Conservation (phyloP, 2,329 filamentous ascomycete species). For the Periconia digitata region DNA sequence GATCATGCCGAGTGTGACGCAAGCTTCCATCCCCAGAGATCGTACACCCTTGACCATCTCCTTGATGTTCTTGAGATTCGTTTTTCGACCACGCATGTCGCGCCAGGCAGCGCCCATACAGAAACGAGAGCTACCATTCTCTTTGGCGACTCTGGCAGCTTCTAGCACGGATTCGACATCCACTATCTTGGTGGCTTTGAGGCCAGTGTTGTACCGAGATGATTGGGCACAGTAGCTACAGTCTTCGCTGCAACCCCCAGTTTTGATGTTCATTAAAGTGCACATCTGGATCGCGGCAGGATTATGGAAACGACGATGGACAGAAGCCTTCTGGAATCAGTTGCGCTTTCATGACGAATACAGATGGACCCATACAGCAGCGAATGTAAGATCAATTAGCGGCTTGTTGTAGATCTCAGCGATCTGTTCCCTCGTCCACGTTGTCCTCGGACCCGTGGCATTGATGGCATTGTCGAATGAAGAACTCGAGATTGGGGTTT, state of each 20-base stretch:
- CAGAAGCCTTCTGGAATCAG: slow-evolving; percentile 57
- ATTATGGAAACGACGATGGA: slow-evolving; percentile 85
- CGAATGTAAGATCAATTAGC: slow-evolving; percentile 75
- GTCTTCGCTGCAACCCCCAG: slow-evolving; percentile 87
- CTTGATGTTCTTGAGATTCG: slow-evolving; percentile 78
- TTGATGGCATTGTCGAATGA: slow-evolving; percentile 55
- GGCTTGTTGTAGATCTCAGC: slow-evolving; percentile 79
- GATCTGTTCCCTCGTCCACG: slow-evolving; percentile 83
- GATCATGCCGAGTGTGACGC: slow-evolving; percentile 94
- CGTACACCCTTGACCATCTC: slow-evolving; percentile 82
- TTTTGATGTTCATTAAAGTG: slow-evolving; percentile 96
- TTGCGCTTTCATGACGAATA: slow-evolving; percentile 3
- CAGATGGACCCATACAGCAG: slow-evolving; percentile 58
- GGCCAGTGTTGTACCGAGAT: slow-evolving; percentile 74
- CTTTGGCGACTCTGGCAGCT: slow-evolving; percentile 74
- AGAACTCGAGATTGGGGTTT: slow-evolving; percentile 10
- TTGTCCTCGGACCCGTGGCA: slow-evolving; percentile 64
- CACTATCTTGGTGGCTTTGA: slow-evolving; percentile 78
- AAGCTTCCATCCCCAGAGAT: slow-evolving; percentile 83
- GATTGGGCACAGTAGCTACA: slow-evolving; percentile 93
- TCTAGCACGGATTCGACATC: slow-evolving; percentile 78
- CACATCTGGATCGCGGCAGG: slow-evolving; percentile 86
- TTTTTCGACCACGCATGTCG: slow-evolving; percentile 90
- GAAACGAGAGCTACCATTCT: slow-evolving; percentile 85
- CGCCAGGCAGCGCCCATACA: slow-evolving; percentile 96